phyloP scores from a whole-genome alignment of 768 basidiomycete species.

The Bullera alba region DNA sequence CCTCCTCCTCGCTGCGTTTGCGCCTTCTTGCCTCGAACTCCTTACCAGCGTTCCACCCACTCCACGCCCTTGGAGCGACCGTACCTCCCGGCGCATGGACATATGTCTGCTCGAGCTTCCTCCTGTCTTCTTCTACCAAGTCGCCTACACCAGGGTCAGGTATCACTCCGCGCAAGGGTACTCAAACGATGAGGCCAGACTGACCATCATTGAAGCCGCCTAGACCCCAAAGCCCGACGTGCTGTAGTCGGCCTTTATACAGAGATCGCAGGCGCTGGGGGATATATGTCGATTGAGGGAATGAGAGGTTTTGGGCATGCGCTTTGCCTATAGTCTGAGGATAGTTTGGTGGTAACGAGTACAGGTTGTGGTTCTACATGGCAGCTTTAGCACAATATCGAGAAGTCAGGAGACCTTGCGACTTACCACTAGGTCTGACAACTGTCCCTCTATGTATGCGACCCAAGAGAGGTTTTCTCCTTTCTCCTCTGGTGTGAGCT shows the following conservation, averaged over 20 bases:
- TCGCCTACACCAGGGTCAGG: too few species aligned
- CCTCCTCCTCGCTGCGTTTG: conserved; percentile 29
- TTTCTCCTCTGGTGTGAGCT: conserved; percentile 11
- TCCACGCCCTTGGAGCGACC: conserved; percentile 28
- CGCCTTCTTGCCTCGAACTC: conserved; percentile 23
- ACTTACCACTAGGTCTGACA: conserved; percentile 34
- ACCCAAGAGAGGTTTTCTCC: conserved; percentile 22
- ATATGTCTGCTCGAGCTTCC: conserved; percentile 12
- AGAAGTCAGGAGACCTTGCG: not conserved
- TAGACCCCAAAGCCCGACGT: conserved; percentile 37
- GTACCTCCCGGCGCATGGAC: conserved; percentile 34
- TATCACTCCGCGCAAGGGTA: not conserved
- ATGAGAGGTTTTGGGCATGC: conserved; percentile 8
- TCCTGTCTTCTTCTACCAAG: conserved; percentile 22
- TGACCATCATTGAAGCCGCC: conserved; percentile 27
- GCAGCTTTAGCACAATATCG: not conserved
- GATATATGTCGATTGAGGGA: conserved; percentile 23
- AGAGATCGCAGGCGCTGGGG: conserved; percentile 28
- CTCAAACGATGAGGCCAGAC: not conserved
- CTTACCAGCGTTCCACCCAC: conserved; percentile 28
- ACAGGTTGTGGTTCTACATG: conserved; percentile 28
- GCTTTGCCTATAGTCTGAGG: conserved; percentile 13
- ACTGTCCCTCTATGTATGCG: conserved; percentile 30
- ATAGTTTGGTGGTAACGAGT: conserved; percentile 34
- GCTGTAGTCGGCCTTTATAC: conserved; percentile 19